Conservation (phyloP, 805 yeast species). For the Sugiyamaella mastotermitis region DNA sequence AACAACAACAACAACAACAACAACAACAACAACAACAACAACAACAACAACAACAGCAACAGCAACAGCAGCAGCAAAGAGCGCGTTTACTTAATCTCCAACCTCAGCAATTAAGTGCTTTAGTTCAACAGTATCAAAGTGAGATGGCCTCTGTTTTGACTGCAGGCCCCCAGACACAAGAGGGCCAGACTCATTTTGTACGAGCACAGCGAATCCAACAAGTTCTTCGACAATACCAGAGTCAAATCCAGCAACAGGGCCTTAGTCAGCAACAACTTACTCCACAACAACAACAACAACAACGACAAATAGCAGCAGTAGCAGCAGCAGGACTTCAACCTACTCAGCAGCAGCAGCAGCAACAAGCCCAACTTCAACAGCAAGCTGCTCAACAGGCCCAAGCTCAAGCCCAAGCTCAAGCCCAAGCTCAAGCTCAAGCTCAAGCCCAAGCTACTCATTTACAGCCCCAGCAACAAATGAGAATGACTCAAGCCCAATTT, state of each 20-base stretch:
- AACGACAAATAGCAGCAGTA: conserved; percentile 1
- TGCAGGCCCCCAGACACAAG: conserved; percentile 23
- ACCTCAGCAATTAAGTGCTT: conserved; percentile 24
- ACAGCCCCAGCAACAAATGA: conserved; percentile 9
- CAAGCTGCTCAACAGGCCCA: conserved; percentile 6
- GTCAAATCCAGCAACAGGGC: conserved; percentile 9
- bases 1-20: no score
- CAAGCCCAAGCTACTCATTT: conserved; percentile 11
- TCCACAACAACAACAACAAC: conserved; percentile 7
- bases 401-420: conserved; percentile 10
- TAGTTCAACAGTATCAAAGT: conserved; percentile 27
- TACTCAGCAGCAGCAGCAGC: conserved; percentile 19
- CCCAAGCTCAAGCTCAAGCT: conserved; percentile 12
- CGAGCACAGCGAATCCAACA: conserved; percentile 27
- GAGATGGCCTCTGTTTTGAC: conserved; percentile 24
- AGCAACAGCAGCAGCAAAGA: neutral
- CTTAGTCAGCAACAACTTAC: conserved; percentile 7
- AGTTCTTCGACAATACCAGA: conserved; percentile 21
- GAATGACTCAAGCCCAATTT: conserved; percentile 11
- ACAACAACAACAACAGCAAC: conserved; percentile 5
- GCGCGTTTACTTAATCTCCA: conserved; percentile 9
- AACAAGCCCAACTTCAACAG: conserved; percentile 13
- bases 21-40: no score
- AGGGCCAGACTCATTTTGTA: conserved; percentile 26
- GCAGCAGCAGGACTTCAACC: conserved; percentile 10